These are phyloP conservation scores for Neoascochyta sp. DNA, from an alignment of 2,329 filamentous ascomycete genomes.

Conservation along the genomic window DNA sequence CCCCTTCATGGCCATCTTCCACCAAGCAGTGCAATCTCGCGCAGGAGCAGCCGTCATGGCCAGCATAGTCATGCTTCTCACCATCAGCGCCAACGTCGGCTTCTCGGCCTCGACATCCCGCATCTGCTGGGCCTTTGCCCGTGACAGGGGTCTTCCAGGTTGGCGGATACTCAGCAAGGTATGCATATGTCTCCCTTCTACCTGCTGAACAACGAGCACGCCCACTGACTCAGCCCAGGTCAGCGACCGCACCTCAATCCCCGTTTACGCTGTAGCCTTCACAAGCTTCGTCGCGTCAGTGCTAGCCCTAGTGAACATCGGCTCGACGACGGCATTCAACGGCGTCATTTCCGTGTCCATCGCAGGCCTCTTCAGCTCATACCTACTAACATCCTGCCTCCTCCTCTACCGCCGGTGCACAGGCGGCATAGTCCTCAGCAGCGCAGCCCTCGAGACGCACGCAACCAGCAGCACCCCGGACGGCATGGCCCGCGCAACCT, in stretches of 20 bases:
- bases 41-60: constrained; percentile 46
- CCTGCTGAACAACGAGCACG: too few species aligned
- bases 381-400: constrained; percentile 19
- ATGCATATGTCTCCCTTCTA: too few species aligned
- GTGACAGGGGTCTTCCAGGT: constrained; percentile 43
- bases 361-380: constrained; percentile 25
- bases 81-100: constrained; percentile 34
- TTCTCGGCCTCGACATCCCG: constrained; percentile 38
- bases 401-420: constrained; percentile 27
- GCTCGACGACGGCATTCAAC: constrained; percentile 29
- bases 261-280: constrained; percentile 30
- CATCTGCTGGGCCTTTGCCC: constrained; percentile 41
- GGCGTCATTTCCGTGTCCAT: constrained; percentile 27
- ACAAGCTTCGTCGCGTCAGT: constrained; percentile 39
- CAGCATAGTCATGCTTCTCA: constrained; percentile 25
- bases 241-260: constrained; percentile 22
- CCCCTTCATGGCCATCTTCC: constrained; percentile 48
- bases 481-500: constrained; percentile 10
- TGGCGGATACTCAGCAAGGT: constrained; percentile 18
- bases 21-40: constrained; percentile 19
- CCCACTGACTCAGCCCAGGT: too few species aligned
- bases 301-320: constrained; percentile 50
- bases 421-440: constrained; percentile 13
- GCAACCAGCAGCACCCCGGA: constrained; percentile 2
- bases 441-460: constrained; percentile 3